Conservation (phyloP, 2,329 filamentous ascomycete genomes). For the Aspergillus thermomutatus region DNA sequence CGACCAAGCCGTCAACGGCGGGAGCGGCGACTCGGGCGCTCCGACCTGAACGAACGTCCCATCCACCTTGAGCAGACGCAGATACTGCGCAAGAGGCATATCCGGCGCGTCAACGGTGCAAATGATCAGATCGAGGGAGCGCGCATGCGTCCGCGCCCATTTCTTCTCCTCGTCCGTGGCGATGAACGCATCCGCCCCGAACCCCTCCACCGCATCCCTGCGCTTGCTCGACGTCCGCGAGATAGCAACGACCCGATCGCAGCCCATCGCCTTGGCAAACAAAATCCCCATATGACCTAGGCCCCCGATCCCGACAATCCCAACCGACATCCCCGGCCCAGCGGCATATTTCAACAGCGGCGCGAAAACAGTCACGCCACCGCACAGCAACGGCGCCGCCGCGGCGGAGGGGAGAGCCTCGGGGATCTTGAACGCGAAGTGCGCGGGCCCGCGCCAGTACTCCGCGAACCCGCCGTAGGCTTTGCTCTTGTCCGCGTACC, state of each 20-base stretch:
- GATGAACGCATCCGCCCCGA: constrained; percentile 56
- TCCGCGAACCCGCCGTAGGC: constrained; percentile 56
- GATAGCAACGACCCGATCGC: constrained; percentile 59
- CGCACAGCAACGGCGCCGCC: constrained; percentile 71
- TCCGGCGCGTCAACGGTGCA: constrained; percentile 56
- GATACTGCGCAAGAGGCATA: constrained; percentile 63
- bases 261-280: constrained; percentile 67
- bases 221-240: constrained; percentile 51
- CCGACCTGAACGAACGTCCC: constrained; percentile 66
- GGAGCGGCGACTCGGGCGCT: constrained; percentile 58
- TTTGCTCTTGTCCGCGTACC: constrained; percentile 34
- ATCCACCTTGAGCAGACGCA: constrained; percentile 56
- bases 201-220: constrained; percentile 46
- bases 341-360: constrained; percentile 65
- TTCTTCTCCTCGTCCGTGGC: constrained; percentile 55
- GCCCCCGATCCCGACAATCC: constrained; percentile 69
- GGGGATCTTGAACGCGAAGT: constrained; percentile 61
- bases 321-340: constrained; percentile 68
- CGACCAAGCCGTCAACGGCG: constrained; percentile 54
- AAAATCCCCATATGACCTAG: constrained; percentile 71
- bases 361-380: constrained; percentile 69
- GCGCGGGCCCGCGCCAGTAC: constrained; percentile 52
- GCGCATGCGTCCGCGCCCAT: constrained; percentile 50
- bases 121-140: constrained; percentile 54
- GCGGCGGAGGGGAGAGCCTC: constrained; percentile 46